These are phyloP conservation scores for Rhizopus microsporus DNA, from an alignment of 371 early-diverging fungal species.

Conservation along the genomic window DNA sequence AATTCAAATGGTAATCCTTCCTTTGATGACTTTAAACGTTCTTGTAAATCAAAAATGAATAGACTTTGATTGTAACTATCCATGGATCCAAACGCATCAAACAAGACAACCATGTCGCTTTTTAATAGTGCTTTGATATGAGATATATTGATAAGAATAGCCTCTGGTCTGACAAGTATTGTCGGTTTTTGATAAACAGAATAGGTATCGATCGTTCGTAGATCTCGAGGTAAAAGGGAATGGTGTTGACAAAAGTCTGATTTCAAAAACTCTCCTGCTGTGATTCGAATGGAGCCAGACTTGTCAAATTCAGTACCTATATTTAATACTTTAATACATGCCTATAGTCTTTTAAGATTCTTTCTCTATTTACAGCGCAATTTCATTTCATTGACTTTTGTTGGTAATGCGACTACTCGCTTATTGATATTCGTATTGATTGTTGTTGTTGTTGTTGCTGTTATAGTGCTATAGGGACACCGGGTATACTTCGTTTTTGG, in stretches of 20 bases:
- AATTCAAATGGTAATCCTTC: slow-evolving; percentile 72
- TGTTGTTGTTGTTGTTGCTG: slow-evolving; percentile 4
- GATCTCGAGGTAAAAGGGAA: slow-evolving; percentile 75
- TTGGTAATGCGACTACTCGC: slow-evolving; percentile 20
- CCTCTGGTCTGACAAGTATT: slow-evolving; percentile 83
- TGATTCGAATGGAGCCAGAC: slow-evolving; percentile 67
- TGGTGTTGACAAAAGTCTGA: slow-evolving; percentile 76
- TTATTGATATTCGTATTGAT: slow-evolving; percentile 1
- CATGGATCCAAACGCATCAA: slow-evolving; percentile 69
- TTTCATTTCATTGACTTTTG: slow-evolving; percentile 33
- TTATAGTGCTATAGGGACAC: background rate
- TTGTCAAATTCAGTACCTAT: slow-evolving; percentile 76
- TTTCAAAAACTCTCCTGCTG: slow-evolving; percentile 78
- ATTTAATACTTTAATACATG: background rate
- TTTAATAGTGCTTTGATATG: slow-evolving; percentile 82
- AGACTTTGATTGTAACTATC: slow-evolving; percentile 71
- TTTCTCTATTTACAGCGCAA: slow-evolving; percentile 27
- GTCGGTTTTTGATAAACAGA: slow-evolving; percentile 80
- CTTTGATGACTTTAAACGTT: slow-evolving; percentile 58
- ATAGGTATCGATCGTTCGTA: slow-evolving; percentile 79
- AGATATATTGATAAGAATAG: slow-evolving; percentile 80
- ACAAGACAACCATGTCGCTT: slow-evolving; percentile 78
- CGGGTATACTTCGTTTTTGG: background rate
- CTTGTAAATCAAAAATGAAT: slow-evolving; percentile 83
- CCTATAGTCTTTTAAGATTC: background rate